Evolutionary conservation across 2,329 filamentous ascomycete species (phyloP).

Genomic region (Cadophora luteo-olivacea): DNA sequence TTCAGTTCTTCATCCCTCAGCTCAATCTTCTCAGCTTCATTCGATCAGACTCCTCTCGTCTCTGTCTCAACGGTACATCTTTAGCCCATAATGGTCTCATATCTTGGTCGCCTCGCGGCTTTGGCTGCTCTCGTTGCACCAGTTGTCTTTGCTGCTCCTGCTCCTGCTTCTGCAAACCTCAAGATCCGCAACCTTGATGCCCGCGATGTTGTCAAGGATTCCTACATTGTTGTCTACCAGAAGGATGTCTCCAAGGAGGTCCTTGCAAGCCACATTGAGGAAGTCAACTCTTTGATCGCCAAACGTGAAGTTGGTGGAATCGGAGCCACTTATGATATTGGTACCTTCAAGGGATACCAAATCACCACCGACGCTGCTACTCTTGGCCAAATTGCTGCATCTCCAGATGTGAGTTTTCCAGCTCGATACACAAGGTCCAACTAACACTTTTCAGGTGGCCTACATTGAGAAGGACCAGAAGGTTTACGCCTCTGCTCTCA

Average conservation of each 20-base stretch:
- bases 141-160: slow-evolving; percentile 38
- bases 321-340: slow-evolving; percentile 39
- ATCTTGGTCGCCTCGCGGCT: slow-evolving; percentile 39
- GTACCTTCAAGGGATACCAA: slow-evolving; percentile 40
- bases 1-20: slow-evolving; percentile 23
- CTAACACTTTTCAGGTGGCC: slow-evolving; percentile 34
- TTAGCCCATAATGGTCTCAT: slow-evolving; percentile 37
- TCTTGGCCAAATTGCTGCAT: slow-evolving; percentile 40
- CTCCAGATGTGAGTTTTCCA: slow-evolving; percentile 37
- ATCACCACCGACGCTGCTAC: slow-evolving; percentile 38
- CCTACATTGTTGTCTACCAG: slow-evolving; percentile 72
- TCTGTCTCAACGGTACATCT: slow-evolving; percentile 15
- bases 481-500: slow-evolving; percentile 43
- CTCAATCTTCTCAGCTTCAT: slow-evolving; percentile 17
- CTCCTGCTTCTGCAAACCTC: slow-evolving; percentile 32
- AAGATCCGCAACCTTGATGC: slow-evolving; percentile 54
- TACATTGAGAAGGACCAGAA: slow-evolving; percentile 42
- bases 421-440: background rate
- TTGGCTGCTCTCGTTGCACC: slow-evolving; percentile 41
- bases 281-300: slow-evolving; percentile 55
- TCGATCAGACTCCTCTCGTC: slow-evolving; percentile 15
- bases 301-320: slow-evolving; percentile 59
- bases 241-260: slow-evolving; percentile 54
- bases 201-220: slow-evolving; percentile 46
- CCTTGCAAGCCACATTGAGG: slow-evolving; percentile 57